Base-by-base conservation (phyloP, 805 yeast genomes). In the Blastobotrys robertii region DNA sequence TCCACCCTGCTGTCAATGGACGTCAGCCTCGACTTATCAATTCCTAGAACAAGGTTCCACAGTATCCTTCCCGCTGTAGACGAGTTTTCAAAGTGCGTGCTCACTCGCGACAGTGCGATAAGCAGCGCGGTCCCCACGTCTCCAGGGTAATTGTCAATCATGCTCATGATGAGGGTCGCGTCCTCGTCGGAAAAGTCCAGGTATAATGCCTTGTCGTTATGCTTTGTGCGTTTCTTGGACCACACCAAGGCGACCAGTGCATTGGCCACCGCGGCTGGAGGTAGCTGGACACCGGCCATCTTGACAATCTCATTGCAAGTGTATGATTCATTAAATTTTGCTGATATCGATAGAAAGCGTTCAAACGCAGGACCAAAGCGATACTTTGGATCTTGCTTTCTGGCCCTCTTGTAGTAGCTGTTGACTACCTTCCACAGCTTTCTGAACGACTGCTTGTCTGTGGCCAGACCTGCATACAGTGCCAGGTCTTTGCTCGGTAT, bases 171-270 rank as follows among this genome's bases (percentile, higher is more conserved):
- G 15, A 50, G 34, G 11, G 33, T 32, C 2, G 52, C 44, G 19
- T 54, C 50, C 1, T 42, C 37, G 15, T 44, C 46, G 3, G 38
- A 35, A 29, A 16, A 12, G 44, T 42, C 32, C 30, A 29, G 3
- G 45, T 43, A 34, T 34, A 42, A n/a, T 3, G 41, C 37, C 4
- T 16, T 39, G 8, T 41, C 44, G 14, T 41, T 38, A 30, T 6
- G 7, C n/a, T 40, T 31, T 30, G 10, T n/a, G 36, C 6, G 40
- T 29, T 37, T 39, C 30, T 52, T 58, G 30, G 54, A 55, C 51
- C 54, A 55, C 12, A 53, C 53, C 2, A 46, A 50, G 11, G 50
- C 44, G 48, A 47, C 48, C 43, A 58, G 45, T 12, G 60, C 62
- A 11, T 45, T 42, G 9, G 56, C 45, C 11, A 56, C 29, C 14